phyloP scores from a whole-genome alignment of 352 stramenopile species.

The Phytophthora uliginosa region DNA sequence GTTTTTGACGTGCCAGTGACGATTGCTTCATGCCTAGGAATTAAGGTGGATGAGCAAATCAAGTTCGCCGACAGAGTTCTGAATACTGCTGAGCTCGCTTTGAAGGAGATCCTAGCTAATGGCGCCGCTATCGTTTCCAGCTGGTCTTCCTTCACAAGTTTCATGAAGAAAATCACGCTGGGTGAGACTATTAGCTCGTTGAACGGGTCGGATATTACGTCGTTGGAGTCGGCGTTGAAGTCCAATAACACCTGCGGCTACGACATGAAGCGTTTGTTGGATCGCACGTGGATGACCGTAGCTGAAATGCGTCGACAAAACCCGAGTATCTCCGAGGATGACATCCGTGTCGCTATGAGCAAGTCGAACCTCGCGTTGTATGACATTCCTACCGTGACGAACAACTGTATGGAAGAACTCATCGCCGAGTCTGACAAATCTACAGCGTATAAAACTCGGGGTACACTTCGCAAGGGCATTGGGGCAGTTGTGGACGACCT shows the following conservation, averaged over 20 bases:
- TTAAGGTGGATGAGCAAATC: conserved; percentile 34
- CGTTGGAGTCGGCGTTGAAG: conserved; percentile 34
- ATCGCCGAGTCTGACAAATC: conserved; percentile 31
- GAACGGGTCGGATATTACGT: conserved; percentile 38
- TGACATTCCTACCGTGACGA: conserved; percentile 59
- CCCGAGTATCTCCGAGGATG: conserved; percentile 40
- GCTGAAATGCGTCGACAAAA: conserved; percentile 36
- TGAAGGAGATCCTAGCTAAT: conserved; percentile 52
- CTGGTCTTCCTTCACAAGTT: conserved; percentile 39
- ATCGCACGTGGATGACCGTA: conserved; percentile 46
- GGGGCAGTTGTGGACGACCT: conserved; percentile 57
- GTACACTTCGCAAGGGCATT: conserved; percentile 57
- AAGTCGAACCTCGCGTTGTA: conserved; percentile 55
- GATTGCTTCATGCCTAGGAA: conserved; percentile 50
- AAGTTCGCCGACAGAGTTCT: conserved; percentile 46
- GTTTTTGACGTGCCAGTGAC: conserved; percentile 58
- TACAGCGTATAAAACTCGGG: conserved; percentile 43
- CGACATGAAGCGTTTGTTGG: conserved; percentile 42
- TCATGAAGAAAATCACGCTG: conserved; percentile 46
- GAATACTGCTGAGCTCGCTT: conserved; percentile 40
- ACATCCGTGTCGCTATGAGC: conserved; percentile 40
- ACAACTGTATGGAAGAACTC: conserved; percentile 53
- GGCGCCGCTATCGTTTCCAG: conserved; percentile 46
- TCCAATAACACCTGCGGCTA: conserved; percentile 45
- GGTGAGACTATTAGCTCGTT: conserved; percentile 30